A percentile compares a stretch with the other conserved stretches of the same genome.
Evolutionary conservation across 345 rosid genomes (phyloP).

Genomic region (Arabidopsis thaliana): TAIR10.1 NC_003070.9:26333501-26334000

Average conservation of each 20-base stretch:
- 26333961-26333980: background rate
- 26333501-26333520: background rate
- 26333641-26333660: background rate
- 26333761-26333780: background rate
- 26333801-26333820: background rate
- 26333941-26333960: background rate
- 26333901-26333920: background rate
- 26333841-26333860: background rate
- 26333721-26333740: background rate
- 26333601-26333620: background rate
- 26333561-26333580: background rate
- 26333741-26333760: background rate
- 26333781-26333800: conserved; percentile 4
- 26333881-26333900: background rate
- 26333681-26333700: background rate
- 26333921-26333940: conserved; percentile 1
- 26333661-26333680: background rate
- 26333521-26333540: background rate
- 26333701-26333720: background rate
- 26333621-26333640: background rate
- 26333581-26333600: background rate
- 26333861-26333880: background rate
- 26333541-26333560: background rate
- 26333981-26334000: background rate
- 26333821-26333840: background rate